Evolutionary conservation across 129 eudicot species (phyloP).

Genomic region (Sambucus nigra): DNA sequence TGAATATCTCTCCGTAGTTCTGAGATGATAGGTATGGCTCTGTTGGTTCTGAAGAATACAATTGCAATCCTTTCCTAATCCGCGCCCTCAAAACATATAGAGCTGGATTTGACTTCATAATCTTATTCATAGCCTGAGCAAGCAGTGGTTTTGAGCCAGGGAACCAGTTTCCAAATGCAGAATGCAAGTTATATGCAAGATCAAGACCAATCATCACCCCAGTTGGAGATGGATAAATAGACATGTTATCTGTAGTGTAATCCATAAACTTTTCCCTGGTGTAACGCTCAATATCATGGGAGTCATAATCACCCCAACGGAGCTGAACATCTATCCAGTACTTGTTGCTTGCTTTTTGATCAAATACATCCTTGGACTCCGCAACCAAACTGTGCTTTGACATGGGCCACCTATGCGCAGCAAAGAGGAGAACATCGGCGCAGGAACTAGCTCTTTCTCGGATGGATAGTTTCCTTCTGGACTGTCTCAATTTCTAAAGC

Average conservation of each 20-base stretch:
- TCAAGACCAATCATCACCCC: constrained; percentile 98
- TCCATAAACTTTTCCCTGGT: constrained; percentile 98
- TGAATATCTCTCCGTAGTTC: constrained; percentile 95
- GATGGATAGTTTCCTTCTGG: constrained; percentile 98
- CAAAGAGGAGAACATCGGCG: constrained; percentile 89
- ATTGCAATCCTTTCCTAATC: constrained; percentile 84
- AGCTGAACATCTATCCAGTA: constrained; percentile 99
- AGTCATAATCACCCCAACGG: constrained; percentile 99
- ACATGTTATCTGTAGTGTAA: constrained; percentile 96
- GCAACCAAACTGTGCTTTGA: constrained; percentile 96
- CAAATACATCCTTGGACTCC: constrained; percentile 93
- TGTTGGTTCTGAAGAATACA: constrained; percentile 98
- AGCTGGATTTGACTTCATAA: constrained; percentile 99
- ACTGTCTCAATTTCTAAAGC: constrained; percentile 96
- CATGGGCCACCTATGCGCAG: constrained; percentile 99
- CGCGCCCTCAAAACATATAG: constrained; percentile 90
- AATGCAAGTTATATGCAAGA: constrained; percentile 95
- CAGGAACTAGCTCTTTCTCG: constrained; percentile 98
- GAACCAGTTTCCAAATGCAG: constrained; percentile 99
- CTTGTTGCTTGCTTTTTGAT: constrained; percentile 95
- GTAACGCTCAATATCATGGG: constrained; percentile 96
- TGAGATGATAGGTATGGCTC: constrained; percentile 97
- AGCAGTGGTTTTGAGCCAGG: constrained; percentile 97
- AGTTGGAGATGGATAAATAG: constrained; percentile 96
- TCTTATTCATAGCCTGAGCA: constrained; percentile 99